Evolutionary conservation across 2,329 filamentous ascomycete genomes (phyloP), one percentile per base, ranked within the genome.

Genomic region (Dichotomopilus funicola): DNA sequence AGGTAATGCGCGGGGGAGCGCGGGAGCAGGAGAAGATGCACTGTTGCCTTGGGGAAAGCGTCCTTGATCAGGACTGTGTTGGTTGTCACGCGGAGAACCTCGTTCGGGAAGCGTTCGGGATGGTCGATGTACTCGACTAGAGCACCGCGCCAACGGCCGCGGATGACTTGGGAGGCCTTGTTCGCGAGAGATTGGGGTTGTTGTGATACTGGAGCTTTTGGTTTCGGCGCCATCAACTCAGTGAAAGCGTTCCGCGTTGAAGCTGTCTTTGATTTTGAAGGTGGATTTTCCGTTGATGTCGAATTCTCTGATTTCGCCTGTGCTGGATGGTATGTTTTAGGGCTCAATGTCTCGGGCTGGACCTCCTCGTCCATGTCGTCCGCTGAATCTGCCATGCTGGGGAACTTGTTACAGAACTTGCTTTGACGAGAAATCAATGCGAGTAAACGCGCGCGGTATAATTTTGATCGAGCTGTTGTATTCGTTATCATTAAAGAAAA

Each of bases 1-100:
- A 77, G 72, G 63, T 78, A 82, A 66, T 84, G 81, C 2, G 68
- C 65, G 0, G 76, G 66, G 42, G 87, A 81, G 49, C 91, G 87
- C 6, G 91, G 89, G 5, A 97, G 82, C n/a, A 97, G 81, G 2
- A 99, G 87, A 1, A 89, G 78, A 73, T 99, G 94, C 4, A 96
- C 77, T 3, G 81, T 83, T 3, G 88, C 82, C 71, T 97, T 99
- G 7, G 94, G 91, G 67, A 83, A 99, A 59, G 83, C 75, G 73
- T 99, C 94, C 63, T 86, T 79, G 68, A 97, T 88, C 19, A 85
- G 80, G 50, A 91, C 88, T 62, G 87, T 89, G 58, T 83, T 73
- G n/a, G 81, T 75, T 61, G 82, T 81, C 70, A 85, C 75, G 65
- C 83, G 85, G 53, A 94, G 75, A 1, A 91, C 80, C 33, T 74